Base-by-base conservation (phyloP, 495 filamentous ascomycete genomes). In the Cercophora scortea region DNA sequence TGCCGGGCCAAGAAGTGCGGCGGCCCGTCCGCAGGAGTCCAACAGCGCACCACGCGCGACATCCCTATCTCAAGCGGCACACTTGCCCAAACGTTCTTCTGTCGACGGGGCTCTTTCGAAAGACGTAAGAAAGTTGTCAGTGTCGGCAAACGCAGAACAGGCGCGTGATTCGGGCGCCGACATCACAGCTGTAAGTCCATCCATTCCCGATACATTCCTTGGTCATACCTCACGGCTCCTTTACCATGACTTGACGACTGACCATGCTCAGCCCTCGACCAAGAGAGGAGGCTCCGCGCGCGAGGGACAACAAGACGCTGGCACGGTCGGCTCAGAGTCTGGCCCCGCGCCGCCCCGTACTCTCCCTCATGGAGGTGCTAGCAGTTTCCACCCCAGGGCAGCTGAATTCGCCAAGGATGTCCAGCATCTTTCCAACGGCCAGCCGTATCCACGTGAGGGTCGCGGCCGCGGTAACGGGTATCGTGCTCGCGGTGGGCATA, bases 11-110 rank as follows among this genome's bases (percentile, higher is more conserved):
- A 61, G 55, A 57, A 25, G 41, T 35, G 40, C 50, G 8, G 44
- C 47, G 5, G 48, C 55, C 12, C 62, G 57, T 8, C 46, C 59
- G 3, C 55, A 55, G n/a, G 67, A 70, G 18, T 47, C 56, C n/a
- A 60, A 39, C 47, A 44, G 58, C 6, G 52, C 55, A 33, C 44
- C 58, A 4, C 58, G 65, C 8, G 38, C 52, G 4, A 49, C 58
- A 13, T 51, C 59, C 7, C 61, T 60, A 25, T 36, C 62, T 32
- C 61, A 53, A 10, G 38, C 62, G 8, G 55, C 69, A 19, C 60
- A 61, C 33, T 47, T 70, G 32, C 56, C 70, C 9, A 76, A 83
- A 60, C 71, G 78, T 54, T 67, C 64, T 34, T 73, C 70, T 36
- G 68, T 68, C 49, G 78, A 79, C 25, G 69, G 66, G 3, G 57